Evolutionary conservation across 208 protist species (phyloP).

Genomic region (Trichomonas vaginalis): DNA sequence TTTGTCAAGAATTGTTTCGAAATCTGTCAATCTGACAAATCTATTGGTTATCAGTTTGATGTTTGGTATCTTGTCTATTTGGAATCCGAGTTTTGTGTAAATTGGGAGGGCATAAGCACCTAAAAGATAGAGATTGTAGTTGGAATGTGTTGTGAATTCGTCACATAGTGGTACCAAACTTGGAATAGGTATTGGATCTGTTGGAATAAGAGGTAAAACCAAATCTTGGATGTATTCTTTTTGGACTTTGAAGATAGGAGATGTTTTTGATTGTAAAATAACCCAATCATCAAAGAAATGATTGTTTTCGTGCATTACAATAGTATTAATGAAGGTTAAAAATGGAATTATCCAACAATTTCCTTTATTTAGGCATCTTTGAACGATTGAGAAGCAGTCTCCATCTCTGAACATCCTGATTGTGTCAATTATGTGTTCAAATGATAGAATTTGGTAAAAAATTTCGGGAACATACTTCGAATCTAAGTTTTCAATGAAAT

Average conservation of each 20-base stretch:
- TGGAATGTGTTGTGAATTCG: neutral
- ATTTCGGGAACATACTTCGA: neutral
- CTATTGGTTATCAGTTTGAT: neutral
- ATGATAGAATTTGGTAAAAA: neutral
- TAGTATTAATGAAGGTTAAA: neutral
- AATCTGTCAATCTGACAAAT: neutral
- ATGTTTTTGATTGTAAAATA: neutral
- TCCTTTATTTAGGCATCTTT: neutral
- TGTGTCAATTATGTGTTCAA: neutral
- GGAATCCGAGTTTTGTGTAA: neutral
- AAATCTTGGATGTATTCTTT: neutral
- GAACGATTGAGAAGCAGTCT: neutral
- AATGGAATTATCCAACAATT: neutral
- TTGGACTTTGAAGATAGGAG: neutral
- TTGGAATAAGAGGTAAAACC: neutral
- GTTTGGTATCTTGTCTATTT: neutral
- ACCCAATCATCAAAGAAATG: conserved; percentile 7
- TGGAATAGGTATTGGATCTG: neutral
- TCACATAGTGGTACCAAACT: neutral
- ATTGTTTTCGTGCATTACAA: neutral
- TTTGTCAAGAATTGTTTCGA: neutral
- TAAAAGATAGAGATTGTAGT: neutral
- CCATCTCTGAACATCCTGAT: neutral
- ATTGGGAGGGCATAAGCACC: neutral
- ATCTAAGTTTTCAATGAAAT: neutral